Conservation (phyloP, 139 green algal genomes). For the Coelastrella sp. region DNA sequence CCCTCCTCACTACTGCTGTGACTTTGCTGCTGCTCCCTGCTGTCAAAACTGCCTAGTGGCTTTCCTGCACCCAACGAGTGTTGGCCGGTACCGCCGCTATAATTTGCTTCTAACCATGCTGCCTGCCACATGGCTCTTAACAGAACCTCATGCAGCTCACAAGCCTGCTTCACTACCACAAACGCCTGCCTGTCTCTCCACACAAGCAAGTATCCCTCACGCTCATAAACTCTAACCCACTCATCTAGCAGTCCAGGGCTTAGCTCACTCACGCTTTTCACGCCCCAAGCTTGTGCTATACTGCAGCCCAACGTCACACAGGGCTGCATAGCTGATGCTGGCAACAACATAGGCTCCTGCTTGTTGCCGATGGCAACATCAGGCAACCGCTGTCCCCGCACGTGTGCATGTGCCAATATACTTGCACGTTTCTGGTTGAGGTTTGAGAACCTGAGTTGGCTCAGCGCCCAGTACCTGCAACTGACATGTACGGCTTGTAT, state of each 20-base stretch:
- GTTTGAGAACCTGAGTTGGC: constrained; percentile 66
- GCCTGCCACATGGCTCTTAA: constrained; percentile 76
- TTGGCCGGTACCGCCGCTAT: too few relatives aligned
- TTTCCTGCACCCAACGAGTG: too few relatives aligned
- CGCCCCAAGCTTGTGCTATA: constrained; percentile 55
- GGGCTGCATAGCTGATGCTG: constrained; percentile 38
- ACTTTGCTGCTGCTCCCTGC: too few relatives aligned
- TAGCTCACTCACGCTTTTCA: neutral
- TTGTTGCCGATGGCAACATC: constrained; percentile 50
- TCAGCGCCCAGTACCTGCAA: constrained; percentile 72
- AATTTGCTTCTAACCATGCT: constrained; percentile 69
- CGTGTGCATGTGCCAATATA: constrained; percentile 53
- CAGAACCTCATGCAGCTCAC: constrained; percentile 54
- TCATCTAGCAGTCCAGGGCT: constrained; percentile 21
- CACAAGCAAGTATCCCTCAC: constrained; percentile 74
- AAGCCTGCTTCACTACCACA: constrained; percentile 71
- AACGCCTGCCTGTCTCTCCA: constrained; percentile 58
- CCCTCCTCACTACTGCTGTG: neutral
- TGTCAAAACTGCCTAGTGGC: too few relatives aligned
- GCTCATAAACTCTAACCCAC: constrained; percentile 56
- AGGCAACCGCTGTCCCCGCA: constrained; percentile 50
- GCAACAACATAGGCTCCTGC: constrained; percentile 60
- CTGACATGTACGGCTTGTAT: constrained; percentile 75
- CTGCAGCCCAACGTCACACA: constrained; percentile 54
- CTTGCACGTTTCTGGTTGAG: constrained; percentile 78